Conservation (phyloP, 176 grass and related monocot species). For the Triticum urartu region DNA sequence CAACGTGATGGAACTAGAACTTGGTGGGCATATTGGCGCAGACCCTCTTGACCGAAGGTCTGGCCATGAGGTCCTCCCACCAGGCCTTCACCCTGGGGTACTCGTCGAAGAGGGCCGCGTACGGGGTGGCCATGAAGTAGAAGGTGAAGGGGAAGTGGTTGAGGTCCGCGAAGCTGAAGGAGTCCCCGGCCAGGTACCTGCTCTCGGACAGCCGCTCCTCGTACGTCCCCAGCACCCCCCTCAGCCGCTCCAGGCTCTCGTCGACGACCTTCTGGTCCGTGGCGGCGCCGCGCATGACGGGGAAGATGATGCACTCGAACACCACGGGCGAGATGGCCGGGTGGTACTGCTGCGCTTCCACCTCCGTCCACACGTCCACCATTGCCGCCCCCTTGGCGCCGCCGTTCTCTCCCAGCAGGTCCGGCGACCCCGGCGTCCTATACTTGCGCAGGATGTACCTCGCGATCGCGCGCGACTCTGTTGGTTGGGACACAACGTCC, state of each 20-base stretch:
- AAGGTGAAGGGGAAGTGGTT: constrained; percentile 8
- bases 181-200: neutral
- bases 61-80: constrained; percentile 32
- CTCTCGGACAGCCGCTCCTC: neutral
- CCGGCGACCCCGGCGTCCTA: neutral
- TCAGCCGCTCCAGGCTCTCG: neutral
- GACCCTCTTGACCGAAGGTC: constrained; percentile 29
- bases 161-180: neutral
- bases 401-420: neutral
- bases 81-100: constrained; percentile 29
- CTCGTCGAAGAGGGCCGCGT: constrained; percentile 13
- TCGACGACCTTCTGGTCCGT: neutral
- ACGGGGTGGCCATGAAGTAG: neutral
- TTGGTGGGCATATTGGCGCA: neutral
- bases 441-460: neutral
- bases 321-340: neutral
- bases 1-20: neutral
- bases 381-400: neutral
- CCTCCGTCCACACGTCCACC: constrained; percentile 7
- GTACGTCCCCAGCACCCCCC: neutral
- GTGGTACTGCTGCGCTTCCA: neutral
- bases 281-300: neutral
- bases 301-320: constrained; percentile 7
- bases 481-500: too few relatives aligned
- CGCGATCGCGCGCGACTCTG: neutral